Conservation (phyloP, 2,329 filamentous ascomycete genomes). For the Aspergillus udagawae region DNA sequence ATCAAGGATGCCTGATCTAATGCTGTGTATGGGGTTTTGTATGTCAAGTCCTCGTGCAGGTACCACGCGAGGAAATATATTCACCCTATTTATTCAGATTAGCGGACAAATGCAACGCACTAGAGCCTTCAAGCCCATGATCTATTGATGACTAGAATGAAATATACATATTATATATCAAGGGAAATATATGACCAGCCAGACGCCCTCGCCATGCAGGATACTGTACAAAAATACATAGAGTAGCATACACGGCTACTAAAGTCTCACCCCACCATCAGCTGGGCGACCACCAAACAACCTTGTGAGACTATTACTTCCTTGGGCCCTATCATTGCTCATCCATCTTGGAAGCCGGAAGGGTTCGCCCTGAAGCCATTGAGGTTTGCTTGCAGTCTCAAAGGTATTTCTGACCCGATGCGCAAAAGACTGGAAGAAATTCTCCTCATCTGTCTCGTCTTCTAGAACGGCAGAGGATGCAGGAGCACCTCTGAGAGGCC, state of each 20-base stretch:
- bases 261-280: constrained; percentile 40
- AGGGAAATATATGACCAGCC: neutral
- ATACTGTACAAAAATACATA: constrained; percentile 5
- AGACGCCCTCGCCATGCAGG: constrained; percentile 25
- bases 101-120: too few species aligned
- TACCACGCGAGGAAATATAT: too few species aligned
- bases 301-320: constrained; percentile 30
- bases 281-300: constrained; percentile 39
- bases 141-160: too few species aligned
- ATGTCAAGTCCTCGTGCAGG: too few species aligned
- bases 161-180: neutral
- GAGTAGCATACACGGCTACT: constrained; percentile 6
- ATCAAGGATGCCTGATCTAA: too few species aligned
- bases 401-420: constrained; percentile 90
- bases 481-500: constrained; percentile 28
- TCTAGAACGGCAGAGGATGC: constrained; percentile 43
- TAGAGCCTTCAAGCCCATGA: too few species aligned
- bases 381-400: constrained; percentile 74
- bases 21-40: too few species aligned
- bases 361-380: constrained; percentile 72
- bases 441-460: constrained; percentile 67
- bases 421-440: constrained; percentile 77
- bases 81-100: too few species aligned
- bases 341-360: constrained; percentile 82
- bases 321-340: constrained; percentile 51